Evolutionary conservation across 306 rosid species (phyloP), one percentile per base, ranked within the genome.

Genomic region (Vicia faba): DNA sequence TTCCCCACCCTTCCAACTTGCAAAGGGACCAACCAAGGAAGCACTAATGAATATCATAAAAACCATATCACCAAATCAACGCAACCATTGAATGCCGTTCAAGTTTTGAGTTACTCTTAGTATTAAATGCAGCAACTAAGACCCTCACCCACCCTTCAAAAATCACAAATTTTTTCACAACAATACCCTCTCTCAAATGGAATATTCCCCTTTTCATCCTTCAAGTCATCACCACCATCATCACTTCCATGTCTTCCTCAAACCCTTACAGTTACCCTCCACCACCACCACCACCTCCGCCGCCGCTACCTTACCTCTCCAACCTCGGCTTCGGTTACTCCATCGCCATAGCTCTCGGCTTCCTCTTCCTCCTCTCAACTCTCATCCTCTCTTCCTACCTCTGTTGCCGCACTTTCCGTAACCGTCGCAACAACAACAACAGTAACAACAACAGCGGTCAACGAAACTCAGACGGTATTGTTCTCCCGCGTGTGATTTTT

Each of bases 261-360:
- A 16, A 72, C 62, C 12, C 76, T 11, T 19, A 39, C 12, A 4
- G 81, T 11, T 14, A 28, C 11, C 4, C 82, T 18, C 57, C 80
- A 46, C 59, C 83, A 76, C 29, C 29, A 4, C 57, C 26, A 11
- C 7, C 82, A 6, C 88, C 70, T 6, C 84, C 68, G 7, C 61
- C 61, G 1, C 7, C 83, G 59, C 9, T 84, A 51, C 26, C 75
- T 28, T 87, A 84, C 80, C 49, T 93, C 84, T 44, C 96, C 33
- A 84, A 75, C 53, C 73, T 89, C 53, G 96, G 98, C 75, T 82
- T 87, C 51, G 98, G 96, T 78, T 92, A 92, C 79, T 82, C 91
- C 83, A 92, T 92, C 51, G 98, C 96, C 82, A 83, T 92, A 66
- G 91, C 96, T 60, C 89, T 92, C 23, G 91, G 84, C 60, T 88